These are phyloP conservation scores for Alternaria arborescens DNA, from an alignment of 2,329 filamentous ascomycete species.

Conservation along the genomic window DNA sequence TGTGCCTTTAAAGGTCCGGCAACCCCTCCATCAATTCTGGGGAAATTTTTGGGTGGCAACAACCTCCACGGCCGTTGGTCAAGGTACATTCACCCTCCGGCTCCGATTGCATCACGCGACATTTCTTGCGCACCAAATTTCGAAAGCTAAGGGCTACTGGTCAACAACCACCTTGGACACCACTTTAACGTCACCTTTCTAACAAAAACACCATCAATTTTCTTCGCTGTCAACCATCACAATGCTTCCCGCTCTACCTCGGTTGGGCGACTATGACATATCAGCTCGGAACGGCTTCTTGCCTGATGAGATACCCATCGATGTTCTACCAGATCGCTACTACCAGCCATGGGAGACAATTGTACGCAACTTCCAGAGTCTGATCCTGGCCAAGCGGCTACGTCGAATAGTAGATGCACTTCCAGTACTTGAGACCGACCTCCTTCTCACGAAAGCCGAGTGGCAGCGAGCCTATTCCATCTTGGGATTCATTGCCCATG, in stretches of 20 bases:
- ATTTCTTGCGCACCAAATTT: neutral
- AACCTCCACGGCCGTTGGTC: slow-evolving; percentile 2
- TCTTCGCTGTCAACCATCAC: slow-evolving; percentile 5
- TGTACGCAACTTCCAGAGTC: slow-evolving; percentile 81
- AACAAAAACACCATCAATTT: neutral
- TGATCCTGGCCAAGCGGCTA: slow-evolving; percentile 85
- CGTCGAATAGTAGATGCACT: slow-evolving; percentile 80
- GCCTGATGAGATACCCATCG: slow-evolving; percentile 79
- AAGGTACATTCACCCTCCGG: neutral
- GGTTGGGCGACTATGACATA: slow-evolving; percentile 78
- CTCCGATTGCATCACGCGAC: slow-evolving; percentile 17
- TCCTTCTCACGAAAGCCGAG: slow-evolving; percentile 83
- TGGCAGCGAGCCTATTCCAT: slow-evolving; percentile 89
- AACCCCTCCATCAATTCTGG: neutral
- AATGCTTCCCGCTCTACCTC: slow-evolving; percentile 56
- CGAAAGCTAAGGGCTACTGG: neutral
- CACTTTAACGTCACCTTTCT: neutral
- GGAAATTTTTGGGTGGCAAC: slow-evolving; percentile 15
- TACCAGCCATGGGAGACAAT: slow-evolving; percentile 96
- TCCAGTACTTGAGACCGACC: slow-evolving; percentile 82
- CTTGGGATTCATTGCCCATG: slow-evolving; percentile 81
- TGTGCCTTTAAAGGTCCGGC: neutral
- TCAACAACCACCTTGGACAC: neutral
- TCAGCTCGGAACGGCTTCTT: slow-evolving; percentile 86
- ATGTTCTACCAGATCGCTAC: slow-evolving; percentile 84